Evolutionary conservation across 2,329 filamentous ascomycete genomes (phyloP).

Genomic region (Arthrobotrys sphaeroides): DNA sequence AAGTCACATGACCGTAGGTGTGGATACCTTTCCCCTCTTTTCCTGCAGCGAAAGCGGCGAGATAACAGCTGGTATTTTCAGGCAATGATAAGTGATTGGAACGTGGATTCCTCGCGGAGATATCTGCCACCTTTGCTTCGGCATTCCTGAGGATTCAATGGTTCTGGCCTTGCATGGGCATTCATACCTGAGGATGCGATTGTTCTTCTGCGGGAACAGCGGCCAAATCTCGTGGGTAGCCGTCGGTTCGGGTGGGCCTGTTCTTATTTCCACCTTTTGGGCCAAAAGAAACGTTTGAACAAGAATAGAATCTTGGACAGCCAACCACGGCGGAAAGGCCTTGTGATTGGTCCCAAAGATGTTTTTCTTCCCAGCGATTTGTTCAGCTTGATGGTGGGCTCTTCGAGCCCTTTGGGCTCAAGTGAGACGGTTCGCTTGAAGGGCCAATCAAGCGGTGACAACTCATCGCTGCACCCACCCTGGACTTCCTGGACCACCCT

Average conservation of each 20-base stretch:
- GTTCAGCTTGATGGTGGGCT: slow-evolving; percentile 28
- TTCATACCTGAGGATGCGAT: slow-evolving; percentile 19
- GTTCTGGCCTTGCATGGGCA: slow-evolving; percentile 8
- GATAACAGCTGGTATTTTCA: neutral
- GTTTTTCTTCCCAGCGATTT: slow-evolving; percentile 30
- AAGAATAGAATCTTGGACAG: slow-evolving; percentile 27
- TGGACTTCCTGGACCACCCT: slow-evolving; percentile 45
- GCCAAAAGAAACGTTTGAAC: slow-evolving; percentile 18
- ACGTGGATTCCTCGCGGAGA: neutral
- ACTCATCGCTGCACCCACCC: slow-evolving; percentile 54
- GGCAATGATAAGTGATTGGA: neutral
- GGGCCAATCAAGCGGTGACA: slow-evolving; percentile 54
- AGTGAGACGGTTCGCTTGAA: slow-evolving; percentile 53
- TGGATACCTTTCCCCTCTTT: slow-evolving; percentile 42
- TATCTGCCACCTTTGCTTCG: neutral
- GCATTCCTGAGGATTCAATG: neutral
- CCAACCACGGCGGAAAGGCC: slow-evolving; percentile 34
- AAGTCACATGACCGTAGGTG: slow-evolving; percentile 52
- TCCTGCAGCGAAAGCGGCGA: neutral
- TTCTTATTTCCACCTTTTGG: slow-evolving; percentile 26
- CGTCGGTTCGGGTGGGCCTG: slow-evolving; percentile 51
- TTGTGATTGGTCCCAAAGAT: slow-evolving; percentile 42
- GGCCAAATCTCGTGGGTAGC: slow-evolving; percentile 52
- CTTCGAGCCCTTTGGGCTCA: slow-evolving; percentile 33
- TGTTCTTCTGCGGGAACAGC: slow-evolving; percentile 46